Conservation (phyloP, 345 rosid genomes). For the Eucalyptus pauciflora region DNA sequence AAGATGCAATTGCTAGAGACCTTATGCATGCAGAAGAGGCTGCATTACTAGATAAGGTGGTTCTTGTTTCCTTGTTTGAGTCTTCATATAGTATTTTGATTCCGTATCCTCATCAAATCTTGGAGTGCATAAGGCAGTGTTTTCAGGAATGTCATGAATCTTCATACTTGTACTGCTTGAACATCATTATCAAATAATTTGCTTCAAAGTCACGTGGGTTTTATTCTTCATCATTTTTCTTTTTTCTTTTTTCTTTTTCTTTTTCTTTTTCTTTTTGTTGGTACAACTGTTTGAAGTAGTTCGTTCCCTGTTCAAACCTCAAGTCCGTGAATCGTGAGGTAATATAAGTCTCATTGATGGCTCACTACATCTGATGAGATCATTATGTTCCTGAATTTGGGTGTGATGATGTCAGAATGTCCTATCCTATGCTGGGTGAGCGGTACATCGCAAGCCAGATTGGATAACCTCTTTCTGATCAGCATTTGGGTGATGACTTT, state of each 20-base stretch:
- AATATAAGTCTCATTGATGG: neutral
- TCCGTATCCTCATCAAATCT: neutral
- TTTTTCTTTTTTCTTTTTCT: neutral
- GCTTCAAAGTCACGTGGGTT: neutral
- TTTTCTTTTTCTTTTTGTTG: neutral
- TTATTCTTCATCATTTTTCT: neutral
- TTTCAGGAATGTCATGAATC: neutral
- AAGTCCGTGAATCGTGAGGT: neutral
- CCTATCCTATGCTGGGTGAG: neutral
- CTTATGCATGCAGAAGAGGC: conserved; percentile 96
- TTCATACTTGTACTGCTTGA: neutral
- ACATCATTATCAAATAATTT: neutral
- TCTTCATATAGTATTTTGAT: neutral
- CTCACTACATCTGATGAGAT: neutral
- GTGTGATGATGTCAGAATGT: neutral
- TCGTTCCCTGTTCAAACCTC: neutral
- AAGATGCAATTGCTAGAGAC: conserved; percentile 85
- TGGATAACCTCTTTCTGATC: neutral
- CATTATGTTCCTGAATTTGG: neutral
- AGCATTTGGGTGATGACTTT: neutral
- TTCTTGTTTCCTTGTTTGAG: neutral
- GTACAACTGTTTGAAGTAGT: neutral
- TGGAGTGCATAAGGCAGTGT: neutral
- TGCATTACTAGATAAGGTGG: conserved; percentile 90
- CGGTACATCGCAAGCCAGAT: neutral